A percentile compares a stretch with the other conserved stretches of the same genome.
These are phyloP conservation scores for Lasiosphaeris hirsuta DNA, from an alignment of 495 filamentous ascomycete species.

Conservation along the genomic window DNA sequence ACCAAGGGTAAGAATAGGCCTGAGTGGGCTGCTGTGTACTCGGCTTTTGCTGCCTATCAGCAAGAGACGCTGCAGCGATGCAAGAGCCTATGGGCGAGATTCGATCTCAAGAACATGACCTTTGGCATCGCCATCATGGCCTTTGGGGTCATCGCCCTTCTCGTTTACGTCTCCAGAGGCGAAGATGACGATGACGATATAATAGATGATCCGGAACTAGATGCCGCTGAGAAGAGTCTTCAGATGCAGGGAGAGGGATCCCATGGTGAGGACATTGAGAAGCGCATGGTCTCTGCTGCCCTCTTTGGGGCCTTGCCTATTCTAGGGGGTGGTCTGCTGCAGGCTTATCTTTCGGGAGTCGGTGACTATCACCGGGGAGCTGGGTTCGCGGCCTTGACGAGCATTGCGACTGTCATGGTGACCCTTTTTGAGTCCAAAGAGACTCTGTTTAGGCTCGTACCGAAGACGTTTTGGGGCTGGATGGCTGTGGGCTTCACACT, in stretches of 20 bases:
- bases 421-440: conserved; percentile 51
- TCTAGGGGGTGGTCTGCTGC: conserved; percentile 27
- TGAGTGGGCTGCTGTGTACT: conserved; percentile 44
- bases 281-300: conserved; percentile 33
- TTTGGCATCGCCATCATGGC: conserved; percentile 70
- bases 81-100: conserved; percentile 83
- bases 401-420: conserved; percentile 58
- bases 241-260: conserved; percentile 32
- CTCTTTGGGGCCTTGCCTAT: conserved; percentile 29
- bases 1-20: conserved; percentile 21
- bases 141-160: conserved; percentile 60
- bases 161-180: conserved; percentile 62
- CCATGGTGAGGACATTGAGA: conserved; percentile 33
- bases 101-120: conserved; percentile 81
- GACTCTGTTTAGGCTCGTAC: conserved; percentile 58
- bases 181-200: conserved; percentile 44
- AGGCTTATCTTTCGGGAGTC: conserved; percentile 27
- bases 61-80: conserved; percentile 74
- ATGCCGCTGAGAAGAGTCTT: conserved; percentile 41
- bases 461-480: conserved; percentile 82
- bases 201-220: conserved; percentile 42
- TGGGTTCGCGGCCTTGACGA: conserved; percentile 55
- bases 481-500: conserved; percentile 75
- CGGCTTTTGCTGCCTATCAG: conserved; percentile 70
- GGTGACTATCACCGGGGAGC: conserved; percentile 40